Conservation (phyloP, 257 asterid species). For the Solanum acaule region DNA sequence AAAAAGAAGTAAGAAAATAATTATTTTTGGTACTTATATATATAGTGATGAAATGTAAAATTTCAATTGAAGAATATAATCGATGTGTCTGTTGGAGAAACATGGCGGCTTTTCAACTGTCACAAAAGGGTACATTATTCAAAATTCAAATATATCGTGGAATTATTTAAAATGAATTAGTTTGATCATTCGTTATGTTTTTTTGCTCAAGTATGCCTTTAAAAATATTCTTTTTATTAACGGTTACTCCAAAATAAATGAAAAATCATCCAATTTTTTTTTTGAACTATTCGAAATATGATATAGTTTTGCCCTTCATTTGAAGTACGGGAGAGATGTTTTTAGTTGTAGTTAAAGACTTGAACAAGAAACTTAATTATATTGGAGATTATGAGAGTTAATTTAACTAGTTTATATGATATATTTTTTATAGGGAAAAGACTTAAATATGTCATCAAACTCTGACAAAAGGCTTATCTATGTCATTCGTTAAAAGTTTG, state of each 20-base stretch:
- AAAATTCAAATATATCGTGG: neutral
- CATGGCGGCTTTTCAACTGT: neutral
- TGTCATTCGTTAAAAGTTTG: no score
- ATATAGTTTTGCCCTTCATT: neutral
- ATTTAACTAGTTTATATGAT: neutral
- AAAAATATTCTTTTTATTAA: neutral
- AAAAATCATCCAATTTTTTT: no score
- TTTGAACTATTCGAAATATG: neutral
- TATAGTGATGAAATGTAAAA: neutral
- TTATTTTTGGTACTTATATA: neutral
- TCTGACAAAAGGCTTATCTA: no score
- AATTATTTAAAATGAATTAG: neutral
- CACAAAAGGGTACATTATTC: neutral
- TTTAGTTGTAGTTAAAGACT: neutral
- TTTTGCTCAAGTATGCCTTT: neutral
- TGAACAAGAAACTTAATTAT: neutral
- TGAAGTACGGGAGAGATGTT: neutral
- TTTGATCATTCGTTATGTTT: neutral
- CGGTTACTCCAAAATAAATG: neutral
- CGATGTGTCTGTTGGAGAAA: neutral
- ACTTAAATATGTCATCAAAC: accelerated
- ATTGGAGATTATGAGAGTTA: no score
- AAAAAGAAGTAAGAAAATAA: neutral
- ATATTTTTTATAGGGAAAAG: neutral
- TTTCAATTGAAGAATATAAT: neutral